Percentiles rank a stretch among this genome's conserved stretches.
These are phyloP conservation scores for Ochetophila trinervis DNA, from an alignment of 306 rosid genomes.

Conservation along the genomic window DNA sequence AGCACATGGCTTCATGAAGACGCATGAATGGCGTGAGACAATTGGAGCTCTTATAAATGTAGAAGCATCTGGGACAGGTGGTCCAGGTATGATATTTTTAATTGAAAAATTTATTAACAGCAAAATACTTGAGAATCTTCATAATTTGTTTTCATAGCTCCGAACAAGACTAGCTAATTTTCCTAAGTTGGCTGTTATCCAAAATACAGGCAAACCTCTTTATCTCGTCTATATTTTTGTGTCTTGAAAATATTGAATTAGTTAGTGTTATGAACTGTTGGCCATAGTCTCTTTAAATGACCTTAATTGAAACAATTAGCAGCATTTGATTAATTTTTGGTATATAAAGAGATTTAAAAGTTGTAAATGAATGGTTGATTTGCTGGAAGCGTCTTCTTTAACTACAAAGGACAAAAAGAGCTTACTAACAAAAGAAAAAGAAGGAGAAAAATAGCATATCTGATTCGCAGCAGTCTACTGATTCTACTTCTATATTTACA, in stretches of 20 bases:
- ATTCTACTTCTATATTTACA: slow-evolving; percentile 33
- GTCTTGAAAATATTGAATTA: slow-evolving; percentile 5
- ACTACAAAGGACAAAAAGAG: not conserved
- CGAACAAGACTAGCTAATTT: not conserved
- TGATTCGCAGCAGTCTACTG: slow-evolving; percentile 17
- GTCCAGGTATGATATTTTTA: slow-evolving; percentile 63
- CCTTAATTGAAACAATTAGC: not conserved
- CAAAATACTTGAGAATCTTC: not conserved
- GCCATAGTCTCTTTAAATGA: not conserved
- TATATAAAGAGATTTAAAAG: not conserved
- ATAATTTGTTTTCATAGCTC: not conserved
- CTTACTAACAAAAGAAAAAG: not conserved
- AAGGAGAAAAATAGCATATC: not conserved
- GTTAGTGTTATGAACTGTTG: not conserved
- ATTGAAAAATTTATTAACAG: slow-evolving; percentile 7
- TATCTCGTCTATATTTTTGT: not conserved
- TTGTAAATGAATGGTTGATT: not conserved
- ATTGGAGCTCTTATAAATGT: slow-evolving; percentile 91
- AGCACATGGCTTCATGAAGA: slow-evolving; percentile 95
- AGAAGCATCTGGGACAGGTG: slow-evolving; percentile 92
- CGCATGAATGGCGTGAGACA: slow-evolving; percentile 78
- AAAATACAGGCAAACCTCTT: slow-evolving; percentile 1
- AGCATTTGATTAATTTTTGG: not conserved
- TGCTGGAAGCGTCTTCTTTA: not conserved
- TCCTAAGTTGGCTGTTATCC: not conserved